Base-by-base conservation (phyloP, 2,329 filamentous ascomycete genomes). In the Trichoderma citrinoviride region DNA sequence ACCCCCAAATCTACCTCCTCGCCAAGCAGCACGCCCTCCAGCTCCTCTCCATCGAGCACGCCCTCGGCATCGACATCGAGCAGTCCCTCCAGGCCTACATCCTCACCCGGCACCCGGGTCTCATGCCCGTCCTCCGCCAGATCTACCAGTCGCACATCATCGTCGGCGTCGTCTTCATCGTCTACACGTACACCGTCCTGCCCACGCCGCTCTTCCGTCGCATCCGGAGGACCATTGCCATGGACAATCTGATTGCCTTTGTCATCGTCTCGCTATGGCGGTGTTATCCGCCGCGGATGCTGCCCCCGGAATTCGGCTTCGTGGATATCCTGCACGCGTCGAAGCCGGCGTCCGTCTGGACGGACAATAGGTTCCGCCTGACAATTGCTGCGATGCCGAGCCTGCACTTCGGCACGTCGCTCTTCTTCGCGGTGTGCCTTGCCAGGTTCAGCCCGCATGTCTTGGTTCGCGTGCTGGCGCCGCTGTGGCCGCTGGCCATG, bases 351-450 rank as follows among this genome's bases (percentile, higher is more conserved):
- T 60, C 58, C 23, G 47, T 61, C 2, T 61, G 58, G 58, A 61
- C 58, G 0, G 23, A 53, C 21, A 61, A 61, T 14, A 23, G 47
- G 17, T 61, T 61, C n/a, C 47, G n/a, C 1, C 47, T 61, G 3
- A 61, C 58, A 1, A 61, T 61, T 52, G 58, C 58, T n/a, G 58
- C 58, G 2, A 61, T 61, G 58, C 58, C 58, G 14, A 61, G 58
- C 8, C 7, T 61, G 0, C 58, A 61, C 1, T 61, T 61, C 2
- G 58, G 58, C 8, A 61, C 58, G 2, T 29, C 58, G 14, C 23
- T 44, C 2, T 29, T 61, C 3, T 61, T 61, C 10, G 58, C 17
- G 1, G 58, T 44, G 12, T 44, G 58, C n/a, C 25, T 61, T 17
- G 14, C 37, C 5, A 15, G 58, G 1, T 61, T 52, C 10, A 61